phyloP scores from a whole-genome alignment of 106 monocot genomes.

The Dendrobium chrysotoxum region DNA sequence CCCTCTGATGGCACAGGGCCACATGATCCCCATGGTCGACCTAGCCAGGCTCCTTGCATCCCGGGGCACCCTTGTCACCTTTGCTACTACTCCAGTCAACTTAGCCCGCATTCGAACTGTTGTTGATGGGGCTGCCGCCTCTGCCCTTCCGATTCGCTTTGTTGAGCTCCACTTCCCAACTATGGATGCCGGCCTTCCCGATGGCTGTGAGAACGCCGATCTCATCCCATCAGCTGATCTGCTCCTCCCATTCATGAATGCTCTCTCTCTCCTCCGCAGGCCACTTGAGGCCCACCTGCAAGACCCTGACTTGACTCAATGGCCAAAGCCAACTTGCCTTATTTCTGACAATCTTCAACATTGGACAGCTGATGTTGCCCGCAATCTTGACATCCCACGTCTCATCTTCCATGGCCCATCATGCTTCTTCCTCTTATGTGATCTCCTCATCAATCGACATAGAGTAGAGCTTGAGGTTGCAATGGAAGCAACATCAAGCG shows the following conservation, averaged over 20 bases:
- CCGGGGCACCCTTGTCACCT: constrained; percentile 1
- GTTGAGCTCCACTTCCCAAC: neutral
- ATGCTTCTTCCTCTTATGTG: neutral
- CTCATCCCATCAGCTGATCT: neutral
- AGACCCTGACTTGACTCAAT: neutral
- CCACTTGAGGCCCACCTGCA: constrained; percentile 7
- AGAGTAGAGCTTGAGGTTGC: neutral
- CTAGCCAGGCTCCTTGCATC: constrained; percentile 9
- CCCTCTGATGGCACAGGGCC: constrained; percentile 14
- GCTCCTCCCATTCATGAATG: constrained; percentile 8
- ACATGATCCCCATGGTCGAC: constrained; percentile 26
- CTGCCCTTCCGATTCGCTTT: constrained; percentile 8
- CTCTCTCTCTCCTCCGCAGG: neutral
- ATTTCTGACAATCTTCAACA: constrained; percentile 24
- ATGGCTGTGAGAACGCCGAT: constrained; percentile 14
- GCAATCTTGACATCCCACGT: constrained; percentile 9
- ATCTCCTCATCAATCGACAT: neutral
- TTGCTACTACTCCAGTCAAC: constrained; percentile 14
- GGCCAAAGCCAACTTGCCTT: constrained; percentile 10
- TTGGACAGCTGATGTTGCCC: constrained; percentile 16
- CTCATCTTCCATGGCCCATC: constrained; percentile 23
- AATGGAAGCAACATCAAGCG: neutral
- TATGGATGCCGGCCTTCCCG: constrained; percentile 3
- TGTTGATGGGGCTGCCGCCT: neutral
- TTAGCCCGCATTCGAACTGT: neutral